Evolutionary conservation across 2,329 filamentous ascomycete species (phyloP).

Genomic region (Laburnicola sp.): DNA sequence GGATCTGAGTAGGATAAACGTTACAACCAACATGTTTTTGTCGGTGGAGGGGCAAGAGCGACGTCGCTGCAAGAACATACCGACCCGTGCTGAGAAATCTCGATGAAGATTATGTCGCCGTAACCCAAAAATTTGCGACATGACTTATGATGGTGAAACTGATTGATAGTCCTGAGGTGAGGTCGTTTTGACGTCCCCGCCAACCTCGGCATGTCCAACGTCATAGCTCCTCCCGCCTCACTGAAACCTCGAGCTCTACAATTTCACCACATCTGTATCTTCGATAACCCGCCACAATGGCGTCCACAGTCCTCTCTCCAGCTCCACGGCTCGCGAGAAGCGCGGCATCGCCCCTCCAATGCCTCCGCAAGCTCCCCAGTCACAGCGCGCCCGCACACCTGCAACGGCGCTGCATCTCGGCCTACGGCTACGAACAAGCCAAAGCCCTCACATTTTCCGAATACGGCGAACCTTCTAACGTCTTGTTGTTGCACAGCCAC

Average conservation of each 20-base stretch:
- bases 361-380: conserved; percentile 20
- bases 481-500: conserved; percentile 70
- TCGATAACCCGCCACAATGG: conserved; percentile 25
- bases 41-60: too few relatives aligned
- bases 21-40: too few relatives aligned
- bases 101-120: too few relatives aligned
- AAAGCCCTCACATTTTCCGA: conserved; percentile 78
- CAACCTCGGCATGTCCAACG: conserved; percentile 29
- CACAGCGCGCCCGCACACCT: conserved; percentile 8
- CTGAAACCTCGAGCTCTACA: conserved; percentile 10
- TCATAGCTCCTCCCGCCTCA: conserved; percentile 33
- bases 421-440: conserved; percentile 81
- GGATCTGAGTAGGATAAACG: too few relatives aligned
- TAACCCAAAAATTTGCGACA: too few relatives aligned
- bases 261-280: conserved; percentile 1
- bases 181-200: too few relatives aligned
- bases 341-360: conserved; percentile 15
- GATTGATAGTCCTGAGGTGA: too few relatives aligned
- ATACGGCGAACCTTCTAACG: conserved; percentile 74
- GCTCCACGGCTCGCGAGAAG: conserved; percentile 18
- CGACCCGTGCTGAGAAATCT: too few relatives aligned
- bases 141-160: too few relatives aligned
- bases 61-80: too few relatives aligned
- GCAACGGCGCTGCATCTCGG: conserved; percentile 54
- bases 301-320: conserved; percentile 26